Evolutionary conservation across 768 basidiomycete genomes (phyloP).

Genomic region (Mycena floridula): DNA sequence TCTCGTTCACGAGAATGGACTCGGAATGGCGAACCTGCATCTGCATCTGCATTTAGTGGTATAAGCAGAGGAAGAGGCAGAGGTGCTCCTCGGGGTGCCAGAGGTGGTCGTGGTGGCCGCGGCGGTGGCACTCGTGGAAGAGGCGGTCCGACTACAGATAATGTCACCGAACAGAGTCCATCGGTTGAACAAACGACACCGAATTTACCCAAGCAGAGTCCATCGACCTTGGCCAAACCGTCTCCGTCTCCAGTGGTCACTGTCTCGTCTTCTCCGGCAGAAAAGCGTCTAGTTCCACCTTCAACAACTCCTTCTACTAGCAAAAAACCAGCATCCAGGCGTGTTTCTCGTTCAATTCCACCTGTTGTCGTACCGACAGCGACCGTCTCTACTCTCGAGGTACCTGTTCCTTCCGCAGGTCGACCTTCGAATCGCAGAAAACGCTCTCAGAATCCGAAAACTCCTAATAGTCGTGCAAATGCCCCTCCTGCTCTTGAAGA

Average conservation of each 20-base stretch:
- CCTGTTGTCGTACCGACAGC: slow-evolving; percentile 17
- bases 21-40: slow-evolving; percentile 38
- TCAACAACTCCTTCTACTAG: neutral
- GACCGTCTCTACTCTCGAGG: slow-evolving; percentile 15
- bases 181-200: too few species aligned
- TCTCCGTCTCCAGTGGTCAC: slow-evolving; percentile 5
- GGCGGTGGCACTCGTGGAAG: slow-evolving; percentile 17
- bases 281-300: slow-evolving; percentile 3
- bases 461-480: slow-evolving; percentile 7
- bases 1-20: too few species aligned
- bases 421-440: slow-evolving; percentile 43
- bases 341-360: slow-evolving; percentile 26
- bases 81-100: slow-evolving; percentile 17
- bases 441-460: slow-evolving; percentile 38
- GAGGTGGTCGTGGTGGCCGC: slow-evolving; percentile 28
- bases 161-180: too few species aligned
- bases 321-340: slow-evolving; percentile 25
- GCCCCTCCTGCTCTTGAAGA: neutral
- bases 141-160: too few species aligned
- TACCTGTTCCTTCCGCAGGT: slow-evolving; percentile 23
- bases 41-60: slow-evolving; percentile 41
- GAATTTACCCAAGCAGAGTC: too few species aligned
- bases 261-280: neutral
- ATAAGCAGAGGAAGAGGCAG: slow-evolving; percentile 27
- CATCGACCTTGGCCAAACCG: too few species aligned